Conservation (phyloP, 2,329 filamentous ascomycete genomes). For the Alternaria sp. region DNA sequence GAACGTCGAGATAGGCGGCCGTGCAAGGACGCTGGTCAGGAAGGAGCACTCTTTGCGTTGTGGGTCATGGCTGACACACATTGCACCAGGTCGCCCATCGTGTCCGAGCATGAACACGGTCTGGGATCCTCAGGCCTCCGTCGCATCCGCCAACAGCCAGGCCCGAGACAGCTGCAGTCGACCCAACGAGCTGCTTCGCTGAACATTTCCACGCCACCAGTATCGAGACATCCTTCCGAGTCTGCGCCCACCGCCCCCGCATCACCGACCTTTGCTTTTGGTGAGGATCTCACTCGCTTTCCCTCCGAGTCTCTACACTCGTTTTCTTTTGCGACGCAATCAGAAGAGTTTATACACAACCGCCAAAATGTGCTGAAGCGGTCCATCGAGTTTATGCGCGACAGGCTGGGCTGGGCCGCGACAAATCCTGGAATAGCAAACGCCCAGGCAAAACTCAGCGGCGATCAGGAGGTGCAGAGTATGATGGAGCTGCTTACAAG, state of each 20-base stretch:
- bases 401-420: constrained; percentile 83
- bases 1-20: background rate
- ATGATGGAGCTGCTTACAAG: constrained; percentile 89
- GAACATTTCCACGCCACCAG: constrained; percentile 68
- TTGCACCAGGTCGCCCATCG: constrained; percentile 74
- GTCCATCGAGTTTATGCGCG: constrained; percentile 95
- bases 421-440: constrained; percentile 79
- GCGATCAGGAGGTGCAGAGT: constrained; percentile 86
- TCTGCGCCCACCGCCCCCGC: constrained; percentile 69
- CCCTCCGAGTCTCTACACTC: constrained; percentile 96
- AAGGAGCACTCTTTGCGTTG: constrained; percentile 6
- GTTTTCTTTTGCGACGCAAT: constrained; percentile 96
- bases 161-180: constrained; percentile 62
- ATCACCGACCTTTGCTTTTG: constrained; percentile 74
- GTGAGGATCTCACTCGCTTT: constrained; percentile 90
- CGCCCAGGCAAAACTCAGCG: constrained; percentile 82
- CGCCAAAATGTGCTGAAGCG: constrained; percentile 92
- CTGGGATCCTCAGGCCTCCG: constrained; percentile 86
- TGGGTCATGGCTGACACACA: constrained; percentile 24
- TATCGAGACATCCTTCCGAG: constrained; percentile 58
- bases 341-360: constrained; percentile 89
- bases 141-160: constrained; percentile 89
- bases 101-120: constrained; percentile 88
- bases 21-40: constrained; percentile 5
- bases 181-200: constrained; percentile 75